Conservation (phyloP, 192 early-diverging fungal genomes). For the Powellomyces hirtus region DNA sequence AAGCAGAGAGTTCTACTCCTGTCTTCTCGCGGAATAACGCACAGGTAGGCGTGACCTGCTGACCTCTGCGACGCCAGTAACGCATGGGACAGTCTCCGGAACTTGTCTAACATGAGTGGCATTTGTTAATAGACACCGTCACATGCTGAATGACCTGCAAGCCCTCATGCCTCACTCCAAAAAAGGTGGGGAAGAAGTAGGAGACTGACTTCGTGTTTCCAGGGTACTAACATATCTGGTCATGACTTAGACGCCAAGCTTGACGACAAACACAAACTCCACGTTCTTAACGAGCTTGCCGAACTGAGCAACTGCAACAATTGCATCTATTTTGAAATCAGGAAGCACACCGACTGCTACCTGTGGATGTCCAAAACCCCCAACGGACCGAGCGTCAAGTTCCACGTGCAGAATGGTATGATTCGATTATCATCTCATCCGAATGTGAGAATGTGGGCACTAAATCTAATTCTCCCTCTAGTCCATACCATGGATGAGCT, state of each 20-base stretch:
- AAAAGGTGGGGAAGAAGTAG: slow-evolving; percentile 59
- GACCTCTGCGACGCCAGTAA: neutral
- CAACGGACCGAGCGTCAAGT: slow-evolving; percentile 92
- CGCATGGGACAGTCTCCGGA: neutral
- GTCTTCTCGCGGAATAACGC: slow-evolving; percentile 84
- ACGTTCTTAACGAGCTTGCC: slow-evolving; percentile 89
- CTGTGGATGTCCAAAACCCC: slow-evolving; percentile 95
- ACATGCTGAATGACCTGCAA: slow-evolving; percentile 86
- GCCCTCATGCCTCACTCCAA: slow-evolving; percentile 90
- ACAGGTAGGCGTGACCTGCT: slow-evolving; percentile 53
- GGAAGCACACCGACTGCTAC: slow-evolving; percentile 90
- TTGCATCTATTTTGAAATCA: slow-evolving; percentile 91
- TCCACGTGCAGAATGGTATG: slow-evolving; percentile 89
- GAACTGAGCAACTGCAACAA: slow-evolving; percentile 99
- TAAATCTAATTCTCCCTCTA: slow-evolving; percentile 10
- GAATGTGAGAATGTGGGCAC: too few relatives aligned
- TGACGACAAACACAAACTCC: slow-evolving; percentile 86
- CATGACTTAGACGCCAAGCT: slow-evolving; percentile 74
- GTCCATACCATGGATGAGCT: slow-evolving; percentile 99
- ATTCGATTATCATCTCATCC: neutral
- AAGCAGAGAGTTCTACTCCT: slow-evolving; percentile 89
- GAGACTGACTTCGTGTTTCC: neutral
- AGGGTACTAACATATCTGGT: neutral
- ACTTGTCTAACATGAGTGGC: slow-evolving; percentile 2
- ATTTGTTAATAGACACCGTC: slow-evolving; percentile 93